A percentile compares a stretch with the other conserved stretches of the same genome.
These are phyloP conservation scores for Platanthera zijinensis DNA, from an alignment of 106 monocot genomes.

Conservation along the genomic window DNA sequence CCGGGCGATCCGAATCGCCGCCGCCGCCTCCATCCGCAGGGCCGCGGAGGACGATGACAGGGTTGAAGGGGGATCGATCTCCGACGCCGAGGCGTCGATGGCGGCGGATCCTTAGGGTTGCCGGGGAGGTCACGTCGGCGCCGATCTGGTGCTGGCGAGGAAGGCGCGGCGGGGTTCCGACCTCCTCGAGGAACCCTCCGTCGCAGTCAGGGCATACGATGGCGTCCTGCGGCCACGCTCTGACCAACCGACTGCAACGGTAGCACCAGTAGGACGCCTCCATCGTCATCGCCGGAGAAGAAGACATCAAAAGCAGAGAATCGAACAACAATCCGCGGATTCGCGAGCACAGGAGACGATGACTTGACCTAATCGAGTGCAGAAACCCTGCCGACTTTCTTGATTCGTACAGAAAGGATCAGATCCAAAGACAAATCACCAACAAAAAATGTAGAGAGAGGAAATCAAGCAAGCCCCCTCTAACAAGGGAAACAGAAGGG, in stretches of 20 bases:
- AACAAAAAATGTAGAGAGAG: too few relatives aligned
- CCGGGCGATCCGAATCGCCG: neutral
- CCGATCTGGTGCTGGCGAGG: neutral
- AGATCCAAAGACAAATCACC: neutral
- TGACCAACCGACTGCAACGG: slow-evolving; percentile 45
- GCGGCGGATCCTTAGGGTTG: slow-evolving; percentile 13
- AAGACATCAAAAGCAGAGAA: neutral
- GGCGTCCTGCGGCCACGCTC: slow-evolving; percentile 20
- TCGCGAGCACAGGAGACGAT: neutral
- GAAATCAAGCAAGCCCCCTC: neutral
- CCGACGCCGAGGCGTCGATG: slow-evolving; percentile 12
- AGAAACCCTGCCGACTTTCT: neutral
- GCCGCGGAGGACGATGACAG: slow-evolving; percentile 60
- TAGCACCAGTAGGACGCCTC: slow-evolving; percentile 73
- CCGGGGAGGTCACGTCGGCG: neutral
- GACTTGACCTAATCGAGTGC: neutral
- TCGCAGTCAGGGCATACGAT: slow-evolving; percentile 54
- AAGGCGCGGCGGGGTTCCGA: slow-evolving; percentile 13
- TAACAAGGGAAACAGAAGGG: neutral
- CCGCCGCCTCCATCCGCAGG: slow-evolving; percentile 4
- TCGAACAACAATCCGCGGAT: neutral
- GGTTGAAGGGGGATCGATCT: slow-evolving; percentile 45
- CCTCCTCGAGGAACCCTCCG: slow-evolving; percentile 55
- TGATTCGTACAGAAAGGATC: neutral
- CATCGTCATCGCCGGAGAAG: neutral